Conservation (phyloP, 2,329 filamentous ascomycete species). For the Colletotrichum sp. region DNA sequence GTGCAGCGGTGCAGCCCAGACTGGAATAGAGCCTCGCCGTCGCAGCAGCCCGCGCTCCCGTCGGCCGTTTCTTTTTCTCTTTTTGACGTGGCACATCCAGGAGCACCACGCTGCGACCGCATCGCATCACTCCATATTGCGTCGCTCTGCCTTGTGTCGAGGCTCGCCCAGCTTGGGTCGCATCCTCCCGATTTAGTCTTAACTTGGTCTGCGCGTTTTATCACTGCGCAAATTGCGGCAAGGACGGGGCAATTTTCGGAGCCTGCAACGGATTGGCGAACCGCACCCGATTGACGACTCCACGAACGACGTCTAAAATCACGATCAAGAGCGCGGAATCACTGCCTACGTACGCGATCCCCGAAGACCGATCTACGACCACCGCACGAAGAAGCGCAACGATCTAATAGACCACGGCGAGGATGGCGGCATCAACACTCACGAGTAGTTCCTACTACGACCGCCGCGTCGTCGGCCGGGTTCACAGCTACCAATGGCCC, state of each 20-base stretch:
- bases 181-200: not conserved
- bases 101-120: not conserved
- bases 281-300: not conserved
- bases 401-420: not conserved
- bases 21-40: not conserved
- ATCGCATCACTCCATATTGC: not conserved
- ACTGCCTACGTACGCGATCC: not conserved
- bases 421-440: conserved; percentile 37
- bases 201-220: not conserved
- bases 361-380: not conserved
- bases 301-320: not conserved
- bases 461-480: conserved; percentile 44
- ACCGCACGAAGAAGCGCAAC: not conserved
- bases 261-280: not conserved
- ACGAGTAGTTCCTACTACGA: conserved; percentile 49
- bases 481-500: conserved; percentile 72
- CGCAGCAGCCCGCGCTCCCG: not conserved
- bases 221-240: not conserved
- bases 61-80: not conserved
- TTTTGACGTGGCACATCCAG: not conserved
- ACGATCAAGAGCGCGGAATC: not conserved
- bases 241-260: not conserved
- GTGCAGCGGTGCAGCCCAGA: not conserved
- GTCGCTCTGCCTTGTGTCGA: not conserved
- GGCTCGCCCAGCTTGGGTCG: not conserved